These are phyloP conservation scores for Sugiyamaella boreocaroliniensis DNA, from an alignment of 805 yeast species.

Conservation along the genomic window DNA sequence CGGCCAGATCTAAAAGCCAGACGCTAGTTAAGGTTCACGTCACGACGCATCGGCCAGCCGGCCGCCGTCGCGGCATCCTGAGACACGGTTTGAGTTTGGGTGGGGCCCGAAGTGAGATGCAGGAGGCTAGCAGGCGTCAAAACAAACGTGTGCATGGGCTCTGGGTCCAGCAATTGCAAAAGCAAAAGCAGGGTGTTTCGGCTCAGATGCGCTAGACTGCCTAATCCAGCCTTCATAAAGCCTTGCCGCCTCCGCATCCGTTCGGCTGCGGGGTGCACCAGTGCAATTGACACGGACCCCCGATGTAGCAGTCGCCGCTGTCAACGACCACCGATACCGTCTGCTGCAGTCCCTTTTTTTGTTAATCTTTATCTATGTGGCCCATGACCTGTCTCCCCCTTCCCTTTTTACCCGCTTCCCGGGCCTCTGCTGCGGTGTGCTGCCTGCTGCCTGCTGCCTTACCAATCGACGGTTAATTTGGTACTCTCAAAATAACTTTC, in stretches of 20 bases:
- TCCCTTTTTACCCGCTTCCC: no score
- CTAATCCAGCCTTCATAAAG: background rate
- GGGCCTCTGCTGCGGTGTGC: no score
- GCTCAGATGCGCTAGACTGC: background rate
- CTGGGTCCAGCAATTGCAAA: no score
- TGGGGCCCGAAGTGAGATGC: background rate
- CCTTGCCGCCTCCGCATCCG: background rate
- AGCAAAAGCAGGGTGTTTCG: background rate
- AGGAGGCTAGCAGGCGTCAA: background rate
- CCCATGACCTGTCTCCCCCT: no score
- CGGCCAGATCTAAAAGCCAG: no score
- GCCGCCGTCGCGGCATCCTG: background rate
- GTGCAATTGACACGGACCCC: no score
- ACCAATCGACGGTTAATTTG: background rate
- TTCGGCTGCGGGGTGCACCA: background rate
- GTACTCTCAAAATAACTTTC: background rate
- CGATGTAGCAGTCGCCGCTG: no score
- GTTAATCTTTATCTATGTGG: no score
- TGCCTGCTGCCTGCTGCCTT: no score
- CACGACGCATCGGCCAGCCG: background rate
- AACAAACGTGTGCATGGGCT: background rate
- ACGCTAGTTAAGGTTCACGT: background rate
- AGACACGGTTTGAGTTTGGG: background rate
- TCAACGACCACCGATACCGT: no score
- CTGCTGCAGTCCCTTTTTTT: no score